Conservation (phyloP, 2,329 filamentous ascomycete genomes). For the Neobulgaria alba region DNA sequence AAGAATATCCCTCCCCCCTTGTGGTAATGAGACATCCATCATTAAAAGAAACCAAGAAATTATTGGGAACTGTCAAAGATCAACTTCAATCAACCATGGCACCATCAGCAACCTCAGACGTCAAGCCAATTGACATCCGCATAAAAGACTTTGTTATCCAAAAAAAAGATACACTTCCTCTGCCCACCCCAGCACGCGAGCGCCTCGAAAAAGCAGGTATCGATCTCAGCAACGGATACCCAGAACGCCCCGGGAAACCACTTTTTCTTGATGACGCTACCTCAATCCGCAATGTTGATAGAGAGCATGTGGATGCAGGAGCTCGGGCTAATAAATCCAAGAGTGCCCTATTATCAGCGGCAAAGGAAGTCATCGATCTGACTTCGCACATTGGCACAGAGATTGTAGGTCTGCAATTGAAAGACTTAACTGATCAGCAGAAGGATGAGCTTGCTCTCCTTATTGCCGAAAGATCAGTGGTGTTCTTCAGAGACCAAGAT, state of each 20-base stretch:
- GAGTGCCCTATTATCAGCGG: conserved; percentile 49
- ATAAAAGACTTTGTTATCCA: conserved; percentile 57
- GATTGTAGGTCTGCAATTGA: conserved; percentile 33
- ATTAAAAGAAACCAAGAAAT: too few species aligned
- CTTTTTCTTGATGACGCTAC: conserved; percentile 63
- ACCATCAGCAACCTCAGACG: conserved; percentile 28
- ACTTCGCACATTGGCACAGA: conserved; percentile 35
- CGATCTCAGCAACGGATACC: conserved; percentile 62
- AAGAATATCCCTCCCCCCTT: too few species aligned
- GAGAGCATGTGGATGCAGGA: conserved; percentile 50
- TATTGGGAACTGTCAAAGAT: too few species aligned
- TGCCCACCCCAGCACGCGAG: conserved; percentile 48
- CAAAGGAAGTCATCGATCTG: conserved; percentile 50
- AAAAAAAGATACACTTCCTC: conserved; percentile 53
- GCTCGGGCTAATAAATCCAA: conserved; percentile 57
- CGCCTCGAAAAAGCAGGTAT: conserved; percentile 60
- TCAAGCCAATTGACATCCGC: conserved; percentile 49
- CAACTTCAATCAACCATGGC: too few species aligned
- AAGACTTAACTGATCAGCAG: conserved; percentile 31
- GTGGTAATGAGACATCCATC: too few species aligned
- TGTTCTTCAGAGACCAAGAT: conserved; percentile 33
- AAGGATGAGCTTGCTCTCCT: conserved; percentile 36
- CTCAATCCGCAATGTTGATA: conserved; percentile 51
- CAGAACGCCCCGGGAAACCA: conserved; percentile 58
- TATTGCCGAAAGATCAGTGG: conserved; percentile 34